phyloP scores from a whole-genome alignment of 2,329 filamentous ascomycete genomes.

The Colletotrichum navitas region DNA sequence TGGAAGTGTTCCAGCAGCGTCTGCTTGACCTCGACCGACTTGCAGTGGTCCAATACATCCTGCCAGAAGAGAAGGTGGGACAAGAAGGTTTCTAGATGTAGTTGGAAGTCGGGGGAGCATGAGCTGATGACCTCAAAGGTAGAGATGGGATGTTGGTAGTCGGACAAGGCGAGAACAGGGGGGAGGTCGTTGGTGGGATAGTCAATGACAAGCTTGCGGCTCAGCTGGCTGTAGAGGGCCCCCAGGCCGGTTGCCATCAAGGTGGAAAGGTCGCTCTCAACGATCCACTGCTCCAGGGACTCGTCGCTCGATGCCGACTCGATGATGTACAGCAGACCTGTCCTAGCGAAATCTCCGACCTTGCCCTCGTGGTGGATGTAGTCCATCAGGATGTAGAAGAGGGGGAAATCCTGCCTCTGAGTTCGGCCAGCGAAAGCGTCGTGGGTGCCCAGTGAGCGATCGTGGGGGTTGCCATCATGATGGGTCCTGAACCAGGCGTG shows the following conservation, averaged over 20 bases:
- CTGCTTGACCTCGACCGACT: constrained; percentile 90
- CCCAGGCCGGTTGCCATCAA: constrained; percentile 97
- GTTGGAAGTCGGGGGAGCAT: constrained; percentile 80
- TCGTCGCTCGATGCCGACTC: constrained; percentile 89
- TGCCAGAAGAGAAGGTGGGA: constrained; percentile 98
- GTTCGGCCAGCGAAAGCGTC: constrained; percentile 87
- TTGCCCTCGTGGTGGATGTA: constrained; percentile 97
- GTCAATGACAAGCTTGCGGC: constrained; percentile 84
- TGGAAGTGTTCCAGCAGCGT: constrained; percentile 97
- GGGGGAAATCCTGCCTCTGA: constrained; percentile 91
- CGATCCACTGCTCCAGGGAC: constrained; percentile 92
- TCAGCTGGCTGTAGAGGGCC: constrained; percentile 75
- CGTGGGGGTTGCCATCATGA: constrained; percentile 51
- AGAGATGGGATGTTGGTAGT: constrained; percentile 81
- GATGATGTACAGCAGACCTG: constrained; percentile 94
- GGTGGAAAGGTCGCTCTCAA: constrained; percentile 95
- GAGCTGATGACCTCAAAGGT: constrained; percentile 80
- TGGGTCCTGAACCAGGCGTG: constrained; percentile 89
- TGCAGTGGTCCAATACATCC: constrained; percentile 95
- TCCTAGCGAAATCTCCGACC: constrained; percentile 95
- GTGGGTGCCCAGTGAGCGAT: constrained; percentile 69
- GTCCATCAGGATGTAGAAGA: constrained; percentile 96
- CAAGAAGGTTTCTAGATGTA: constrained; percentile 92
- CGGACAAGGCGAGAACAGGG: constrained; percentile 87
- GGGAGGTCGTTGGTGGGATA: constrained; percentile 82